These are phyloP conservation scores for Fusarium torulosum DNA, from an alignment of 2,329 filamentous ascomycete species.

Conservation along the genomic window DNA sequence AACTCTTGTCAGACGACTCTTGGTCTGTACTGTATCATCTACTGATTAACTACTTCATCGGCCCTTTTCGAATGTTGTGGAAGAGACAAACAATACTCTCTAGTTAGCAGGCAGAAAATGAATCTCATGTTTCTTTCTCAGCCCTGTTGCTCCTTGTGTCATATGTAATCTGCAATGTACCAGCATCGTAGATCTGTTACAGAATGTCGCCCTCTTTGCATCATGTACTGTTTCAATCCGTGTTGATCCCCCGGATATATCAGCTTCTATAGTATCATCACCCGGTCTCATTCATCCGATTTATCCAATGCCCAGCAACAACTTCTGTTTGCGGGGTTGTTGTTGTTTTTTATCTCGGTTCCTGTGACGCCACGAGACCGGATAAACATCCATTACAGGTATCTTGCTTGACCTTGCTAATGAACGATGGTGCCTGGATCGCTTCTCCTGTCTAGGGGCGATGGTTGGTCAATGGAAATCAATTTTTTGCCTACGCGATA, in stretches of 20 bases:
- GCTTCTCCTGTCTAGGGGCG: background rate
- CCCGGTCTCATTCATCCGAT: background rate
- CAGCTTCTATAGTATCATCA: slow-evolving; percentile 14
- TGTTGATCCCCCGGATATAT: slow-evolving; percentile 29
- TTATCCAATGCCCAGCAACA: too few species aligned
- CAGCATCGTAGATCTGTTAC: slow-evolving; percentile 33
- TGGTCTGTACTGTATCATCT: background rate
- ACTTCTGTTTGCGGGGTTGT: too few species aligned
- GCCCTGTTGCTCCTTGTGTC: slow-evolving; percentile 24
- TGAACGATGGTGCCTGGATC: background rate
- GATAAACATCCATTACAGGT: background rate
- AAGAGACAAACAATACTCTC: background rate
- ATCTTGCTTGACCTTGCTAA: background rate
- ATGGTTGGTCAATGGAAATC: background rate
- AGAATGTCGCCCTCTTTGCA: slow-evolving; percentile 31
- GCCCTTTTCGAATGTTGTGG: slow-evolving; percentile 25
- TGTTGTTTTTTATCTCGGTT: too few species aligned
- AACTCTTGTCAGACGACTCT: background rate
- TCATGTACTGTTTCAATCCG: slow-evolving; percentile 41
- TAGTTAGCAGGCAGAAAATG: background rate
- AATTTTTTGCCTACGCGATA: slow-evolving; percentile 18
- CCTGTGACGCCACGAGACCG: background rate
- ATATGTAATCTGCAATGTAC: slow-evolving; percentile 11
- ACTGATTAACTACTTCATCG: slow-evolving; percentile 15
- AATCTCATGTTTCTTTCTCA: slow-evolving; percentile 3